Evolutionary conservation across 1,284 basidiomycete genomes (phyloP).

Genomic region (Marasmius sp.): DNA sequence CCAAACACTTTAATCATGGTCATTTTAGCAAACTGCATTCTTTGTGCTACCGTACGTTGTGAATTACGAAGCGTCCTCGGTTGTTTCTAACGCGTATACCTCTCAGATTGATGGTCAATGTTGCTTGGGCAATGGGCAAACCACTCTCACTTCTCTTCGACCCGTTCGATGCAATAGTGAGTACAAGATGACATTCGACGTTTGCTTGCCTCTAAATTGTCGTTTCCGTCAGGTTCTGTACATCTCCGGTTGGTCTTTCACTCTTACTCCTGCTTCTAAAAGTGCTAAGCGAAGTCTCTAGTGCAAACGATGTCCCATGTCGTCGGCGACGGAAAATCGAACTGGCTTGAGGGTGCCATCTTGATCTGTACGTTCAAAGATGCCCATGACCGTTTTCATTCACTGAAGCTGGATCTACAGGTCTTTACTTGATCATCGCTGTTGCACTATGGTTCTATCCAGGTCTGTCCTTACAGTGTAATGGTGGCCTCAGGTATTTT

Average conservation of each 20-base stretch:
- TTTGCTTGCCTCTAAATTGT: neutral
- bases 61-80: neutral
- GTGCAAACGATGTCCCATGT: slow-evolving; percentile 83
- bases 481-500: neutral
- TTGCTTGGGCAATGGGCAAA: slow-evolving; percentile 67
- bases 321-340: slow-evolving; percentile 82
- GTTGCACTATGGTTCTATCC: slow-evolving; percentile 43
- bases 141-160: slow-evolving; percentile 67
- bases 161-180: slow-evolving; percentile 64
- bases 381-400: neutral
- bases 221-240: slow-evolving; percentile 32
- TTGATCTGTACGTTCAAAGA: slow-evolving; percentile 54
- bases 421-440: slow-evolving; percentile 37
- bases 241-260: slow-evolving; percentile 26
- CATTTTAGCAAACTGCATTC: slow-evolving; percentile 77
- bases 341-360: slow-evolving; percentile 79
- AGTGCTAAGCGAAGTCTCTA: slow-evolving; percentile 17
- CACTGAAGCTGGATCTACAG: slow-evolving; percentile 15
- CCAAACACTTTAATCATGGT: neutral
- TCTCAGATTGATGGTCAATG: slow-evolving; percentile 56
- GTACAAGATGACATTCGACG: slow-evolving; percentile 17
- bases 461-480: slow-evolving; percentile 19
- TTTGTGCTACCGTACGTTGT: slow-evolving; percentile 70
- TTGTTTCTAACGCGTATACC: neutral
- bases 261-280: neutral